Evolutionary conservation across 192 early-diverging fungal genomes (phyloP), one percentile per base, ranked within the genome.

Genomic region (Linderina pennispora): DNA sequence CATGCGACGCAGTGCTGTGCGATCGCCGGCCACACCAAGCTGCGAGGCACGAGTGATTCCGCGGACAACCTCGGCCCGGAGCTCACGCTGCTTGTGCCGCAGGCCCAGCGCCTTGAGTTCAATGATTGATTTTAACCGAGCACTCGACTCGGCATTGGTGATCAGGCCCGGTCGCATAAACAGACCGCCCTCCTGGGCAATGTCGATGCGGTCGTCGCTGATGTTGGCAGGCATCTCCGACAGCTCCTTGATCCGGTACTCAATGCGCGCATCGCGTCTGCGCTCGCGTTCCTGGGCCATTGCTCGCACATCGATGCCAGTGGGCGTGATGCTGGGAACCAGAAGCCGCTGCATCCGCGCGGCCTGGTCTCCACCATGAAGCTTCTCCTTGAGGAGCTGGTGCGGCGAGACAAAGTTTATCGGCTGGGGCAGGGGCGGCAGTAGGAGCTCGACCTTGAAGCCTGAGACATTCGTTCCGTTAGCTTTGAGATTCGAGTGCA

Each of bases 61-160:
- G 34, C 81, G 75, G 24, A 88, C 67, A 33, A 99, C 65, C 39
- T 89, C 85, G 11, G 80, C 77, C 13, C 88, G 80, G 36, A 90
- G 47, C 69, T 80, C 61, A 48, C 78, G 80, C 64, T 94, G 92
- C 59, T 86, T 86, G 34, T 84, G 75, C 33, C 88, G 61, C 31
- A 98, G 65, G 35, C 80, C 70, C 22, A 98, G 74, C 9, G 81
- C 65, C 67, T 95, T 96, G 53, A 95, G 70, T 75, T 98, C 95
- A 40, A 94, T 88, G 8, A 90, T 54, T 8, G 88, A 87, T 43
- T 80, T 76, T 2, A 94, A 50, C 47, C 92, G 90, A 18, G 76
- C 56, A 40, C 79, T 77, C 8, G 72, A 59, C 8, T 41, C 55
- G 18, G 47, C 45, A 8, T 61, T 47, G 11, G 45, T 57, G 3